Percentiles rank a stretch among this genome's conserved stretches.
Evolutionary conservation across 352 stramenopile genomes (phyloP).

Genomic region (Phytophthora podocarpi): DNA sequence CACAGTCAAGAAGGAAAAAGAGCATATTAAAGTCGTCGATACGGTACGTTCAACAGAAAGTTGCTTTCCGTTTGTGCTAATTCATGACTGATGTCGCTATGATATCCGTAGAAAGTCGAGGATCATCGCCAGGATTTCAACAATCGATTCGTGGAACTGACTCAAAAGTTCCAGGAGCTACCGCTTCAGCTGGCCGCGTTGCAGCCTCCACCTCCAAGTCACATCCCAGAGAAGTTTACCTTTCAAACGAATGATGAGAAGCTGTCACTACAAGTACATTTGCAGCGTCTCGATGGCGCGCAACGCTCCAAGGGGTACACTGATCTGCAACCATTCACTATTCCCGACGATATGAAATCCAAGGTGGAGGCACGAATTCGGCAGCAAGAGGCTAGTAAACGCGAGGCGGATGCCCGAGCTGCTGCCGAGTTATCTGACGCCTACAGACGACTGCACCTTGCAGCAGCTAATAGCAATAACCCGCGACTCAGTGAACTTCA

Average conservation of each 20-base stretch:
- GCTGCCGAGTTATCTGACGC: conserved; percentile 58
- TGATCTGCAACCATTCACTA: conserved; percentile 73
- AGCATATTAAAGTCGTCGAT: conserved; percentile 58
- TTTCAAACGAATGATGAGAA: conserved; percentile 64
- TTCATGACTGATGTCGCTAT: too few species aligned
- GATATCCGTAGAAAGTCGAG: conserved; percentile 63
- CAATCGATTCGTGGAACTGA: conserved; percentile 60
- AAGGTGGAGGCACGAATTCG: conserved; percentile 79
- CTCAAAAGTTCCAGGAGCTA: conserved; percentile 68
- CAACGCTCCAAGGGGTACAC: conserved; percentile 48
- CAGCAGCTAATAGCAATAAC: conserved; percentile 44
- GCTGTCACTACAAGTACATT: conserved; percentile 56
- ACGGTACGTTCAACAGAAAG: conserved; percentile 34
- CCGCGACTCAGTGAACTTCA: conserved; percentile 64
- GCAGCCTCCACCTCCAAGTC: conserved; percentile 28
- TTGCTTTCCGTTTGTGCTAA: not conserved
- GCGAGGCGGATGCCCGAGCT: conserved; percentile 48
- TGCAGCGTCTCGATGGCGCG: conserved; percentile 31
- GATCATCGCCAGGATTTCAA: conserved; percentile 71
- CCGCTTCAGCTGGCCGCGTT: conserved; percentile 54
- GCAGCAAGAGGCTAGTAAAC: conserved; percentile 54
- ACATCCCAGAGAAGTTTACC: conserved; percentile 42
- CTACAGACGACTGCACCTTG: conserved; percentile 64
- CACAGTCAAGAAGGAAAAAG: conserved; percentile 59
- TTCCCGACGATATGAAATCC: conserved; percentile 79